Evolutionary conservation across 2,329 filamentous ascomycete species (phyloP).

Genomic region (Beauveria scarabaeidicola): DNA sequence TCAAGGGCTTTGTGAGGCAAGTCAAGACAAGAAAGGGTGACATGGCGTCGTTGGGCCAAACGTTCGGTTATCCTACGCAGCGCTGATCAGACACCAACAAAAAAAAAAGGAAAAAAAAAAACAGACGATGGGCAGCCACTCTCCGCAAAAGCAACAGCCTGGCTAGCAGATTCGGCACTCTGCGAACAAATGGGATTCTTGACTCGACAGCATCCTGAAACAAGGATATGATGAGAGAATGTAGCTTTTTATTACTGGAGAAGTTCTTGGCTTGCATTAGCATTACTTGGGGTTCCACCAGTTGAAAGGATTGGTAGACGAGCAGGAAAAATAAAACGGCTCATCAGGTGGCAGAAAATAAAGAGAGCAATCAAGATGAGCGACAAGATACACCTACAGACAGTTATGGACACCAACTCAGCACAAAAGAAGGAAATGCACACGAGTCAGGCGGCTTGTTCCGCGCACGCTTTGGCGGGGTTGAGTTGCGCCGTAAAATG

Average conservation of each 20-base stretch:
- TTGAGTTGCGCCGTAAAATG: neutral
- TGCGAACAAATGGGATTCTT: too few relatives aligned
- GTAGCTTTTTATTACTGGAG: neutral
- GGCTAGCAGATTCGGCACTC: too few relatives aligned
- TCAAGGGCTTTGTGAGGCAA: neutral
- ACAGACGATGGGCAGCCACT: neutral
- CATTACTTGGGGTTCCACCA: neutral
- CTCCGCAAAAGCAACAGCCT: neutral
- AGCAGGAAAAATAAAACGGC: neutral
- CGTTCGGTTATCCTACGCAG: neutral
- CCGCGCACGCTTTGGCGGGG: neutral
- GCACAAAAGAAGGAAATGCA: too few relatives aligned
- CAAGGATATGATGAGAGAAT: neutral
- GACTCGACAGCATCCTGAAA: neutral
- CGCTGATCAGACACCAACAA: neutral
- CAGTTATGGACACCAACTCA: too few relatives aligned
- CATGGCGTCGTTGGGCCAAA: neutral
- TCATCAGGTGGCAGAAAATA: neutral
- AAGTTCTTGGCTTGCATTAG: neutral
- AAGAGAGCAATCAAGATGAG: neutral
- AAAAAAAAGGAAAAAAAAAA: neutral
- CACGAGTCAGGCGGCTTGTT: slow-evolving; percentile 1
- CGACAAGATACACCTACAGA: neutral
- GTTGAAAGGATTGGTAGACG: neutral
- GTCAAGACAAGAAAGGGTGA: neutral